Evolutionary conservation across 176 grass and related monocot genomes (phyloP), one percentile per base, ranked within the genome.

Genomic region (Chloris gayana): DNA sequence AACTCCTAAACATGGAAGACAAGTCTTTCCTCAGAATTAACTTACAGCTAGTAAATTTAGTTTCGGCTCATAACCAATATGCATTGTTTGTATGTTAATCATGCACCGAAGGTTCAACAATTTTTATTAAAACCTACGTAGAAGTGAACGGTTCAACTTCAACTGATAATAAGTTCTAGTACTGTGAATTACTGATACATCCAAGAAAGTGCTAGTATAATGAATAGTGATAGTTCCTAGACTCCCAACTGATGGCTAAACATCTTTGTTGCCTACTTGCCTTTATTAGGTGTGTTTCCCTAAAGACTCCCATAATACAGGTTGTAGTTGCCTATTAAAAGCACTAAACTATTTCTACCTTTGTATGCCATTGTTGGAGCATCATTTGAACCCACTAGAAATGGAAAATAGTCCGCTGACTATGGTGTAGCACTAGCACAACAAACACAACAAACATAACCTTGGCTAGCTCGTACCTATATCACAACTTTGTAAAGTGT

Each of bases 1-100:
- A 49, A 63, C 45, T 67, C 70, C 15, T 49, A n/a, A 76, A 69
- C 34, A 73, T 66, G 12, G 56, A 64, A 51, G 70, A 87, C 63
- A 81, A 66, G 68, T 32, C 18, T 64, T 34, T 70, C 59, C 14
- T 78, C 7, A 73, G 69, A 85, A 64, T 67, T 71, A 44, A 65
- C 44, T 63, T 47, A 68, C 45, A 57, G 45, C 72, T 45, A 60
- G 12, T 49, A 0, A 49, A 18, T 25, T 53, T 2, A 60, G 25
- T 75, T 39, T 86, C 35, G 15, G 57, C 22, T 58, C 62, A 41
- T 49, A 19, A 41, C 59, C 69, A 69, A 29, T 69, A 69, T 81
- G n/a, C 50, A 81, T 50, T 50, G 53, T 73, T 80, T 21, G 18
- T 56, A 86, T 4, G 18, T 9, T 32, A 76, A 32, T 32, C 13